Evolutionary conservation across 345 rosid species (phyloP).

Genomic region (Moricandia moricandioides): DNA sequence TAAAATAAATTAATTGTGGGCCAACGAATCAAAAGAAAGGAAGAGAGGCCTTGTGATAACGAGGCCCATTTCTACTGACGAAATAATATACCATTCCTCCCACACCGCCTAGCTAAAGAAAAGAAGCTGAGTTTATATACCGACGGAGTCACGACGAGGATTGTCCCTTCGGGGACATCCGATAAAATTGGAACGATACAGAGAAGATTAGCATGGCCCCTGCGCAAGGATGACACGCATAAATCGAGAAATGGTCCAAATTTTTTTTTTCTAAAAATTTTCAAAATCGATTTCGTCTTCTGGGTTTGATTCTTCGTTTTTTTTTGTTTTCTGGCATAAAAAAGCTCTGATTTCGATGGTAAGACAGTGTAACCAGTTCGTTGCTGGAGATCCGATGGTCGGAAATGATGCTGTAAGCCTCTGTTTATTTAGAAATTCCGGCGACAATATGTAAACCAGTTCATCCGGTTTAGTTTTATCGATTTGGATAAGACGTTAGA

Average conservation of each 20-base stretch:
- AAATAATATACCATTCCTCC: not conserved
- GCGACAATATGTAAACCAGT: not conserved
- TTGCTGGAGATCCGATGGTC: not conserved
- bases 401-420: not conserved
- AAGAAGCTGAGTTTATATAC: not conserved
- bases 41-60: not conserved
- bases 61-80: not conserved
- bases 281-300: not conserved
- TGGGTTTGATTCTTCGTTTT: not conserved
- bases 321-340: not conserved
- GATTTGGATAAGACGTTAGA: not conserved
- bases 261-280: not conserved
- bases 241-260: conserved; percentile 2
- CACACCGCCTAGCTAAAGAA: not conserved
- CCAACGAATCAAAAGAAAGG: not conserved
- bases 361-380: not conserved
- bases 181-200: conserved; percentile 4
- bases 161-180: conserved; percentile 1
- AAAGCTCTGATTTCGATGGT: not conserved
- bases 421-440: not conserved
- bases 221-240: conserved; percentile 5
- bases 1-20: not conserved
- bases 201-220: conserved; percentile 5
- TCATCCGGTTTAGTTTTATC: not conserved
- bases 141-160: not conserved